These are phyloP conservation scores for Alternaria dauci DNA, from an alignment of 2,329 filamentous ascomycete species.

Conservation along the genomic window DNA sequence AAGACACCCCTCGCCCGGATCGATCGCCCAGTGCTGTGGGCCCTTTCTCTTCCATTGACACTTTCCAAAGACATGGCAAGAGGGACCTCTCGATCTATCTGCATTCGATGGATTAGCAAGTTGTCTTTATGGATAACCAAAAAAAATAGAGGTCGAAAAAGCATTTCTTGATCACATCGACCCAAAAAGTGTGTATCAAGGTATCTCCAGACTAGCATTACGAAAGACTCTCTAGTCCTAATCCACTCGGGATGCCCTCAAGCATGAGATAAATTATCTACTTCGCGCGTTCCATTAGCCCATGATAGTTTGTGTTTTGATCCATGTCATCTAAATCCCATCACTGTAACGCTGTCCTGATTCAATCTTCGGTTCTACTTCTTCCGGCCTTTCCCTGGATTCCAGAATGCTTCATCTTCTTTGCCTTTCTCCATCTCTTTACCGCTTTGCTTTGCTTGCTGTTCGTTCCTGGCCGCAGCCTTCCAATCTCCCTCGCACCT, in stretches of 20 bases:
- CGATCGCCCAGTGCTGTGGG: neutral
- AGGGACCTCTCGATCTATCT: neutral
- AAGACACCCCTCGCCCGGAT: constrained; percentile 2
- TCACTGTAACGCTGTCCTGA: too few species aligned
- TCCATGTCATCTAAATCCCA: too few species aligned
- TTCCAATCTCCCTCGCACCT: accelerated
- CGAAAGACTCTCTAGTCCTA: too few species aligned
- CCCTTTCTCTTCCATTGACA: neutral
- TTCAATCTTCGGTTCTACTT: neutral
- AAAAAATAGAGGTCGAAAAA: too few species aligned
- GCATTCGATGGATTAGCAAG: neutral
- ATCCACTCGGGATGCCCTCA: too few species aligned
- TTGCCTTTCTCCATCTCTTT: neutral
- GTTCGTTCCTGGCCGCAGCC: neutral
- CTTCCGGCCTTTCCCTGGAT: neutral
- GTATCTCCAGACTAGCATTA: too few species aligned
- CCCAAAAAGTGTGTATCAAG: too few species aligned
- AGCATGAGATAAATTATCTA: neutral
- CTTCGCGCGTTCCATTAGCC: neutral
- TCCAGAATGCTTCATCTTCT: neutral
- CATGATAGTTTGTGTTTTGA: neutral
- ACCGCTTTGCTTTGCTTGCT: neutral
- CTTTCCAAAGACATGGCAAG: neutral
- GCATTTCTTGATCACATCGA: too few species aligned
- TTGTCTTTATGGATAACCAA: too few species aligned